Evolutionary conservation across 352 stramenopile species (phyloP).

Genomic region (Phytophthora meadii): DNA sequence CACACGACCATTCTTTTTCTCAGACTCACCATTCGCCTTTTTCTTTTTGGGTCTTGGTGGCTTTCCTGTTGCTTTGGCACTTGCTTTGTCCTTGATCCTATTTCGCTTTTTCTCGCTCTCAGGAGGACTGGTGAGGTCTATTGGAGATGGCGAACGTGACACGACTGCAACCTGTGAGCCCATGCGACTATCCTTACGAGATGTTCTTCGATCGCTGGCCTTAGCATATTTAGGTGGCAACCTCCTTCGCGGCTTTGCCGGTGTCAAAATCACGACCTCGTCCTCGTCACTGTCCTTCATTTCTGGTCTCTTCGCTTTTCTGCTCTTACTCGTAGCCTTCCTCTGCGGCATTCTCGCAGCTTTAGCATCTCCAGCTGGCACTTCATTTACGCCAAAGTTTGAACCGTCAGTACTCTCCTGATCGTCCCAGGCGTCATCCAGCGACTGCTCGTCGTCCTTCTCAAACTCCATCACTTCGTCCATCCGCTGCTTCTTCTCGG

Average conservation of each 20-base stretch:
- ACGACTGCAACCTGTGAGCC: constrained; percentile 27
- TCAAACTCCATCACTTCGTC: constrained; percentile 19
- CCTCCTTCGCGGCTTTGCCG: constrained; percentile 20
- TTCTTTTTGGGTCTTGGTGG: constrained; percentile 21
- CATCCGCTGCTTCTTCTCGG: constrained; percentile 46
- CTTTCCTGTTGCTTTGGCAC: constrained; percentile 6
- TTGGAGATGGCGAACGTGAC: constrained; percentile 32
- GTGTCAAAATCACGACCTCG: constrained; percentile 16
- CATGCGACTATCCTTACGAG: constrained; percentile 15
- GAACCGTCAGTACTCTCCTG: constrained; percentile 13
- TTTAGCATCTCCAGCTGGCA: constrained; percentile 25
- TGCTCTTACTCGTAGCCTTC: constrained; percentile 14
- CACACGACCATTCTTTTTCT: constrained; percentile 7
- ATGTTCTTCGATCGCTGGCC: constrained; percentile 16
- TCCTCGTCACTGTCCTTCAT: constrained; percentile 25
- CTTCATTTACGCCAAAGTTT: constrained; percentile 7
- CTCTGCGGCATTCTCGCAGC: constrained; percentile 6
- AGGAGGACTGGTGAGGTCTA: constrained; percentile 38
- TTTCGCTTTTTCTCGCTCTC: constrained; percentile 33
- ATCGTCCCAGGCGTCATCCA: constrained; percentile 34
- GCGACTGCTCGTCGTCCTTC: constrained; percentile 13
- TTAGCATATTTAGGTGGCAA: constrained; percentile 18
- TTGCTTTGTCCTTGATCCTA: constrained; percentile 8
- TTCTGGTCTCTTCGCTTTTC: constrained; percentile 8
- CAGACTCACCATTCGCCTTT: constrained; percentile 10